These are phyloP conservation scores for Breviolum minutum DNA, from an alignment of 73 alveolate species.

Conservation along the genomic window DNA sequence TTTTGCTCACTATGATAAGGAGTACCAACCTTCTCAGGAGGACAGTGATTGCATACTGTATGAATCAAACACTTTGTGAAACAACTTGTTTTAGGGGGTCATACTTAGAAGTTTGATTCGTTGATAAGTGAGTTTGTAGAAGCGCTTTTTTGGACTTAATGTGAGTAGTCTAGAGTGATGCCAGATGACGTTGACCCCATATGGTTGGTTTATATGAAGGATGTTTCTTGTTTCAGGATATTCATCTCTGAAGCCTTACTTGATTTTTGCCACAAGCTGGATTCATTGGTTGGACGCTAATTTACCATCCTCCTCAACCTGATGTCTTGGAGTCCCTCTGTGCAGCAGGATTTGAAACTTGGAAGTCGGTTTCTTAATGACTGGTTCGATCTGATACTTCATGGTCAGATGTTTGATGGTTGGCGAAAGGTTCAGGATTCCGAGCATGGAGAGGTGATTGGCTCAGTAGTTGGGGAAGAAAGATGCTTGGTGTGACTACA, in stretches of 20 bases:
- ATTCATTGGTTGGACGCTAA: no score
- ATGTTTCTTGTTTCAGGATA: no score
- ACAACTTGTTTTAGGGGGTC: no score
- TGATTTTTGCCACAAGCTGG: no score
- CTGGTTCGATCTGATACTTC: slow-evolving; percentile 16
- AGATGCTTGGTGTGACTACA: background rate
- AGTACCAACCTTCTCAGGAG: background rate
- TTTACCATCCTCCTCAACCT: no score
- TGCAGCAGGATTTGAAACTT: background rate
- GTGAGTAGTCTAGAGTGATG: no score
- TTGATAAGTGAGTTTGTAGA: background rate
- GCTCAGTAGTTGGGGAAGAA: slow-evolving; percentile 17
- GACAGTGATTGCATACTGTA: background rate
- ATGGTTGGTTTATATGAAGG: no score
- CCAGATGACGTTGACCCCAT: no score
- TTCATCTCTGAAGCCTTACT: no score
- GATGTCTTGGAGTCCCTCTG: no score
- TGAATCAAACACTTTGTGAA: no score
- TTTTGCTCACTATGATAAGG: background rate
- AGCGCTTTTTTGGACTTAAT: no score
- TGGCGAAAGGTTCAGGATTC: slow-evolving; percentile 29
- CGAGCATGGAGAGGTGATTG: background rate
- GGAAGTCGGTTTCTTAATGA: slow-evolving; percentile 3
- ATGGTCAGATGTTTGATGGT: slow-evolving; percentile 4
- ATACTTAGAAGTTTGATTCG: background rate